Conservation (phyloP, 176 grass and related monocot species). For the bread wheat (Triticum aestivum) region IWGSC_CS_RefSeq_v2.1 NC_057802.1:12232186-12232685, state of each 20-base stretch:
- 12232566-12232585: conserved; percentile 22
- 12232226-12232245: background rate
- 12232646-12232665: conserved; percentile 89
- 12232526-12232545: background rate
- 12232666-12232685: conserved; percentile 63
- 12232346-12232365: too few species aligned
- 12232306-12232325: background rate
- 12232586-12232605: conserved; percentile 89
- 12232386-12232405: background rate
- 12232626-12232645: conserved; percentile 93
- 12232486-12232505: too few species aligned
- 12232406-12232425: too few species aligned
- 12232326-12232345: too few species aligned
- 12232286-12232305: background rate
- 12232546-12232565: background rate
- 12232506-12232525: background rate
- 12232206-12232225: conserved; percentile 7
- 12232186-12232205: conserved; percentile 78
- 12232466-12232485: background rate
- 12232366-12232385: background rate
- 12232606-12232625: conserved; percentile 90
- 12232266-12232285: background rate
- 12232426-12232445: background rate
- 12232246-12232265: background rate
- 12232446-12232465: background rate